phyloP scores from a whole-genome alignment of 352 stramenopile species.

The Discostella stelligera region DNA sequence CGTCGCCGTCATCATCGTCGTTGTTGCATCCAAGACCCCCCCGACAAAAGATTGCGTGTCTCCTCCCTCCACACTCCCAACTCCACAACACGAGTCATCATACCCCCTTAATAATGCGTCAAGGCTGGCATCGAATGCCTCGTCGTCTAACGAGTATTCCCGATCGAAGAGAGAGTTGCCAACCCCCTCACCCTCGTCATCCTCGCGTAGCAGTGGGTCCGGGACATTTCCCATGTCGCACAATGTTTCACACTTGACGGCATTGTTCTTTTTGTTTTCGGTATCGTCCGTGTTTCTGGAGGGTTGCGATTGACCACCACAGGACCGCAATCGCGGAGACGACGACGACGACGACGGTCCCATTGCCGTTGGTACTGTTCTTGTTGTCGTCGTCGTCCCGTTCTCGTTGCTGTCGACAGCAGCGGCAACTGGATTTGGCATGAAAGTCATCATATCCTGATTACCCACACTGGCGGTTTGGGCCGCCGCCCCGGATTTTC shows the following conservation, averaged over 20 bases:
- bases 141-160: conserved; percentile 42
- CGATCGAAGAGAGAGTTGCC: conserved; percentile 7
- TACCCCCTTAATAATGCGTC: conserved; percentile 32
- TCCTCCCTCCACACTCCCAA: not conserved
- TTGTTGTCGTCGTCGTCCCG: not conserved
- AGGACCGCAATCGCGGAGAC: not conserved
- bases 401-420: not conserved
- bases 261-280: not conserved
- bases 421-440: not conserved
- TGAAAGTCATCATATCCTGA: conserved; percentile 50
- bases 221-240: not conserved
- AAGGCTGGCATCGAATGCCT: conserved; percentile 51
- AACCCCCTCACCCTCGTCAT: not conserved
- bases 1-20: not conserved
- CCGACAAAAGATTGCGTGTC: not conserved
- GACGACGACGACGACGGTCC: not conserved
- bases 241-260: not conserved
- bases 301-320: too few relatives aligned
- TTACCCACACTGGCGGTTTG: conserved; percentile 44
- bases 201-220: not conserved
- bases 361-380: not conserved
- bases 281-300: too few relatives aligned
- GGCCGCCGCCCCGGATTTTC: conserved; percentile 20
- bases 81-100: not conserved
- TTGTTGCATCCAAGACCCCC: not conserved